Conservation (phyloP, 768 basidiomycete genomes). For the Paxillus involutus region DNA sequence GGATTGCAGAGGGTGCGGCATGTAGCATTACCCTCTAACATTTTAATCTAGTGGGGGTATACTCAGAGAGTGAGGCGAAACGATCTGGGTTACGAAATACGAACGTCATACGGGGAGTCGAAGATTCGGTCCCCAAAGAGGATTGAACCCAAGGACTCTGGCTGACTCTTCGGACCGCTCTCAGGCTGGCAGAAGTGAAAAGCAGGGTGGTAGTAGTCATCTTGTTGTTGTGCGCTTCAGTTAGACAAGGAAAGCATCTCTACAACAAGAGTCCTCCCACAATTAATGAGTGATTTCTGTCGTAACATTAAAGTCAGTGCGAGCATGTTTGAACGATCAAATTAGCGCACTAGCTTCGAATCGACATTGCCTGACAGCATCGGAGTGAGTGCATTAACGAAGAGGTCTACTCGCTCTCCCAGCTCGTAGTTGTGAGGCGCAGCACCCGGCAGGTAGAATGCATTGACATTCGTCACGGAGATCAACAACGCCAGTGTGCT, state of each 20-base stretch:
- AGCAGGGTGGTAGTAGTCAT: slow-evolving; percentile 89
- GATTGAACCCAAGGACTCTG: slow-evolving; percentile 89
- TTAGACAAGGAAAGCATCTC: background rate
- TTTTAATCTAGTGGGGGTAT: slow-evolving; percentile 58
- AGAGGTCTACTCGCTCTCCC: slow-evolving; percentile 75
- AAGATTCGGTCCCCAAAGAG: slow-evolving; percentile 97
- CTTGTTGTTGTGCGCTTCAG: slow-evolving; percentile 36
- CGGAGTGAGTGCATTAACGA: slow-evolving; percentile 89
- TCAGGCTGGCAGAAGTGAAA: slow-evolving; percentile 86
- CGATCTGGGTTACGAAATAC: slow-evolving; percentile 23
- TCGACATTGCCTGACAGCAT: slow-evolving; percentile 69
- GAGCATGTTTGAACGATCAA: background rate
- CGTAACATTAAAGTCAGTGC: slow-evolving; percentile 5
- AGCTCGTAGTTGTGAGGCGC: slow-evolving; percentile 79
- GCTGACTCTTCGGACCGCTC: slow-evolving; percentile 68
- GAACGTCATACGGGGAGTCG: slow-evolving; percentile 82
- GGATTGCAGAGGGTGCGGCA: slow-evolving; percentile 75
- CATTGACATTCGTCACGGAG: slow-evolving; percentile 31
- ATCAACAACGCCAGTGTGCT: slow-evolving; percentile 16
- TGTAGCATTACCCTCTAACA: slow-evolving; percentile 73
- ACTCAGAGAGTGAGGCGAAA: slow-evolving; percentile 7
- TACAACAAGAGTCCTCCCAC: slow-evolving; percentile 36
- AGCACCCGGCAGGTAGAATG: slow-evolving; percentile 92
- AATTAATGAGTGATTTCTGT: slow-evolving; percentile 90
- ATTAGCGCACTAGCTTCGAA: slow-evolving; percentile 65